A percentile compares a stretch with the other conserved stretches of the same genome.
Evolutionary conservation across 1,284 basidiomycete genomes (phyloP).

Genomic region (Papiliotrema nemorosa): DNA sequence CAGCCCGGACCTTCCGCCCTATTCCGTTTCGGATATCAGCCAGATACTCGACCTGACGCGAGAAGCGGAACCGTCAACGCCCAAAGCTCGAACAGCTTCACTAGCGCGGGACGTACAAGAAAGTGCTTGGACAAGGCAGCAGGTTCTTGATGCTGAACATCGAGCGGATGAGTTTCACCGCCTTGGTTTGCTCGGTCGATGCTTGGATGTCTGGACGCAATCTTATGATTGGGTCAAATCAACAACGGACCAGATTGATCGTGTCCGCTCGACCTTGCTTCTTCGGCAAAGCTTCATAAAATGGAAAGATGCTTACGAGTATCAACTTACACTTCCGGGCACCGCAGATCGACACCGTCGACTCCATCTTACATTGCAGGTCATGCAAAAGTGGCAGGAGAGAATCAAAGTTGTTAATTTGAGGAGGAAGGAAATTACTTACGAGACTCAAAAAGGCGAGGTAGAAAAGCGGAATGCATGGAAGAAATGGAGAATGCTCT

Average conservation of each 20-base stretch:
- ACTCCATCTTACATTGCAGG: conserved; percentile 15
- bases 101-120: conserved; percentile 8
- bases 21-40: conserved; percentile 29
- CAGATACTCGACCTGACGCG: conserved; percentile 4
- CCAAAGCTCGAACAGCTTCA: not conserved
- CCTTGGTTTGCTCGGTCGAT: conserved; percentile 39
- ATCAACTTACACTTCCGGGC: conserved; percentile 24
- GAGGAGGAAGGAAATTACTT: conserved; percentile 7
- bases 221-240: conserved; percentile 36
- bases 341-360: conserved; percentile 34
- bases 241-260: conserved; percentile 39
- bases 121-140: conserved; percentile 6
- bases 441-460: not conserved
- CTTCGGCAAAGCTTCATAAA: conserved; percentile 35
- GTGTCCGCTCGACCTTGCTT: conserved; percentile 34
- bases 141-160: conserved; percentile 26
- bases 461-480: conserved; percentile 8
- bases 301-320: conserved; percentile 28
- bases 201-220: conserved; percentile 42
- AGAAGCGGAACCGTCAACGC: conserved; percentile 3
- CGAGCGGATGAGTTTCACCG: conserved; percentile 39
- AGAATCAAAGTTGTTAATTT: conserved; percentile 18
- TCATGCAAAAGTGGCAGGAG: conserved; percentile 23
- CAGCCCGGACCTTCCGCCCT: conserved; percentile 19
- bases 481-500: conserved; percentile 23